These are phyloP conservation scores for Carex scoparia DNA, from an alignment of 176 grass and related monocot species.

Conservation along the genomic window DNA sequence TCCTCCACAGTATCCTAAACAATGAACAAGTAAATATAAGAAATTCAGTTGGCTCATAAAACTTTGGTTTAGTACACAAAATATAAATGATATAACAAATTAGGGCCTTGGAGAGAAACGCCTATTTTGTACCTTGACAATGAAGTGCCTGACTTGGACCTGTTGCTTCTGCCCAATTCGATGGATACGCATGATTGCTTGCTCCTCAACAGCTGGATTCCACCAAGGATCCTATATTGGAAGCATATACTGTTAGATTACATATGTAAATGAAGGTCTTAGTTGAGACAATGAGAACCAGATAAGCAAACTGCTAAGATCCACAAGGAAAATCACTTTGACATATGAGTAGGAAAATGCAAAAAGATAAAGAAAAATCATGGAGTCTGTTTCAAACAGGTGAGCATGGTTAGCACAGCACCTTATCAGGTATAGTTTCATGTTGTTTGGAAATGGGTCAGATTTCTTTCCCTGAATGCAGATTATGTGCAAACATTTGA, in stretches of 20 bases:
- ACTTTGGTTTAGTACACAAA: not conserved
- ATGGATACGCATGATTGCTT: constrained; percentile 96
- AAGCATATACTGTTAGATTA: not conserved
- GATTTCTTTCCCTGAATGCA: not conserved
- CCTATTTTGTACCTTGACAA: constrained; percentile 59
- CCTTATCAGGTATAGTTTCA: not conserved
- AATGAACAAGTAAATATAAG: constrained; percentile 5
- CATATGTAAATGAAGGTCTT: not conserved
- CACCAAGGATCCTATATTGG: constrained; percentile 83
- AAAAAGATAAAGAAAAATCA: not conserved
- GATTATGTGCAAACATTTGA: not conserved
- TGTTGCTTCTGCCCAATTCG: constrained; percentile 68
- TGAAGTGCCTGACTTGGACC: constrained; percentile 76
- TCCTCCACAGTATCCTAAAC: constrained; percentile 80
- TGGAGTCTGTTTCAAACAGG: too few species aligned
- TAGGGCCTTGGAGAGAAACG: not conserved
- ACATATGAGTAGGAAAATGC: not conserved
- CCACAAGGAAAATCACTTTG: not conserved
- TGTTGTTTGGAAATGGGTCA: not conserved
- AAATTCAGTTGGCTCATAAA: not conserved
- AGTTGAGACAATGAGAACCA: not conserved
- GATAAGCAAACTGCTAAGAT: not conserved
- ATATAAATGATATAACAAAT: not conserved
- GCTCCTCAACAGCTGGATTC: constrained; percentile 97
- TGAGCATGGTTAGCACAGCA: too few species aligned